Conservation (phyloP, 441 rosid species). For the Syzygium malaccense region DNA sequence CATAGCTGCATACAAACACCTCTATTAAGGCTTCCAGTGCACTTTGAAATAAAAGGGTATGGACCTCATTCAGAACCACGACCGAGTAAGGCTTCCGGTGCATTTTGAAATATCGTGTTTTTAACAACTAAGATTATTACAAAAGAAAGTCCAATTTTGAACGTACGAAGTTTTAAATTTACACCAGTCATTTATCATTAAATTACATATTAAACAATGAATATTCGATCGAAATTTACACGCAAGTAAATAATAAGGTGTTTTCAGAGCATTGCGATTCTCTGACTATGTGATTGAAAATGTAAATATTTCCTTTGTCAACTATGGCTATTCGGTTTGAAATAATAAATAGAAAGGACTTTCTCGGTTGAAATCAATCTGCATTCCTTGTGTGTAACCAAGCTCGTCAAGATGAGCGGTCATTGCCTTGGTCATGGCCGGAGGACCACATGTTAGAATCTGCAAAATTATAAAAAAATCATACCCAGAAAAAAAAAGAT, state of each 20-base stretch:
- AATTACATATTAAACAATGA: not conserved
- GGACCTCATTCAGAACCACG: too few relatives aligned
- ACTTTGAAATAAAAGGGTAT: too few relatives aligned
- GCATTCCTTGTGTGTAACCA: not conserved
- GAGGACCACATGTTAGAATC: not conserved
- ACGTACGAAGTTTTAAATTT: not conserved
- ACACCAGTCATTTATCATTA: not conserved
- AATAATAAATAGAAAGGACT: accelerated
- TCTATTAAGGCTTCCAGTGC: too few relatives aligned
- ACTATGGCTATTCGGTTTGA: too few relatives aligned
- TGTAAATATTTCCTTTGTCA: too few relatives aligned
- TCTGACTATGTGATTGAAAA: not conserved
- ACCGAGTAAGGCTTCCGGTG: too few relatives aligned
- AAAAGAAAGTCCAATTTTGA: not conserved
- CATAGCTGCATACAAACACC: not conserved
- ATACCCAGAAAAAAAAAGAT: too few relatives aligned
- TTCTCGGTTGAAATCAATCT: not conserved
- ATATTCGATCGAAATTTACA: not conserved
- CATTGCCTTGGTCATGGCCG: not conserved
- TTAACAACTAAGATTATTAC: too few relatives aligned
- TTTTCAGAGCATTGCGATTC: not conserved
- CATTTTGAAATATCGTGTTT: too few relatives aligned
- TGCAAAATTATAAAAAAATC: not conserved
- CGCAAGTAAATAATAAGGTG: not conserved
- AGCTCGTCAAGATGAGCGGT: not conserved